Evolutionary conservation across 305 asterid genomes (phyloP).

Genomic region (Solanum hybrid): DNA sequence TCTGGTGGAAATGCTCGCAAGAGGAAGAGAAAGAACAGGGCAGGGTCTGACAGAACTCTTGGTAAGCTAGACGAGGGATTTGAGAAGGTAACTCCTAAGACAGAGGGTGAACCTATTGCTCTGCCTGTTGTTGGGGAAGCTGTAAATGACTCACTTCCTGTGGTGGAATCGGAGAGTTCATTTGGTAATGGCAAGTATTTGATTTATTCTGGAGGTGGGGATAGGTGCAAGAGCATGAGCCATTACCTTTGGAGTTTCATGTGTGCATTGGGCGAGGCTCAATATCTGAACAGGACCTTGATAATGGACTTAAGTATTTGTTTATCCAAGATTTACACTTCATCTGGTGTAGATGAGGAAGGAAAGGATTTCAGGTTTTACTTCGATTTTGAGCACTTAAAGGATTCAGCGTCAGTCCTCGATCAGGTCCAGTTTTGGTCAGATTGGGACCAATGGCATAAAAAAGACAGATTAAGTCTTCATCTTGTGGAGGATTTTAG

Average conservation of each 20-base stretch:
- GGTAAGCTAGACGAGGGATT: conserved; percentile 30
- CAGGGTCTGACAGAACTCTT: conserved; percentile 23
- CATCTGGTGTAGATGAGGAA: conserved; percentile 63
- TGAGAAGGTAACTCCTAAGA: conserved; percentile 30
- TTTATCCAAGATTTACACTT: conserved; percentile 55
- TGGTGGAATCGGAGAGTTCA: conserved; percentile 44
- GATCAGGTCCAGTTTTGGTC: conserved; percentile 70
- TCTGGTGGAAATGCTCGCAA: conserved; percentile 83
- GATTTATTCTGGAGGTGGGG: conserved; percentile 71
- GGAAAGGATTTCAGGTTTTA: conserved; percentile 78
- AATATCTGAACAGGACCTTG: conserved; percentile 70
- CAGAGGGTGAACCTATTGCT: conserved; percentile 26
- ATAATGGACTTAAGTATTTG: conserved; percentile 68
- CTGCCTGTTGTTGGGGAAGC: conserved; percentile 50
- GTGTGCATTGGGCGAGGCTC: conserved; percentile 88
- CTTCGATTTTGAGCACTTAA: conserved; percentile 83
- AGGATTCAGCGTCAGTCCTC: conserved; percentile 49
- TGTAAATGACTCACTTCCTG: conserved; percentile 48
- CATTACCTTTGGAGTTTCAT: conserved; percentile 77
- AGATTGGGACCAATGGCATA: conserved; percentile 51
- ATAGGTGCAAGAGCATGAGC: conserved; percentile 74
- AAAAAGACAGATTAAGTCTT: conserved; percentile 42
- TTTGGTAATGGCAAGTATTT: conserved; percentile 53
- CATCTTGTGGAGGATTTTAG: conserved; percentile 66
- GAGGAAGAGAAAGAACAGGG: conserved; percentile 36